Evolutionary conservation across 108 stramenopile genomes (phyloP), one percentile per base, ranked within the genome.

Genomic region (Asterionellopsis glacialis): DNA sequence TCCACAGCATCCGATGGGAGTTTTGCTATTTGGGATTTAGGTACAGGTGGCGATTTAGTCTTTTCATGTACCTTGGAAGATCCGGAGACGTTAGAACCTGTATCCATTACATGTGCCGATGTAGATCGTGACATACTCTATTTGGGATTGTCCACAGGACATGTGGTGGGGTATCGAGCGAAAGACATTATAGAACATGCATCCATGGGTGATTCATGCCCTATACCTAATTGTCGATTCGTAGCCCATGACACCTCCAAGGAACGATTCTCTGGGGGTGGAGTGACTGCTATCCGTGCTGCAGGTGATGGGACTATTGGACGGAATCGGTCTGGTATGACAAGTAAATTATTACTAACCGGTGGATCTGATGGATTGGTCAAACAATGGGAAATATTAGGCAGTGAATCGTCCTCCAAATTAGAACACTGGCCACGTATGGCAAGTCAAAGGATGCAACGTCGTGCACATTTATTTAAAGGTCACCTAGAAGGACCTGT

Each of bases 401-500:
- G 18, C 10, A 24, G 67, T 11, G 59, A 5, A 15, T 43, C 44
- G 1, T 27, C 18, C 13, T 11, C 19, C 11, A 56, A 41, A 23
- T 47, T 82, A 55, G 81, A 81, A 41, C 80, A 82, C 44, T 85
- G 84, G 84, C 84, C 84, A 11, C 68, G 81, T 4, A 49, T 85
- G 6, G 45, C 78, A 1, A 65, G 74, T 22, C 84, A 85, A 57
- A 53, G 81, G 54, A 76, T 82, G 78, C 65, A 76, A 45, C 67
- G 64, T 48, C 58, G 81, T 41, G 67, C 78, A 13, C 84, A 85
- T 59, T n/a, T 85, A 21, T 80, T 85, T 51, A 23, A 57, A 19
- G 77, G 71, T 53, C 62, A 74, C 16, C 65, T 63, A 43, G 49
- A 77, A n/a, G 80, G 67, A 1, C 59, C 67, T 12, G 67, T 85